phyloP scores from a whole-genome alignment of 768 basidiomycete species.

The Melanogaster broomeanus region DNA sequence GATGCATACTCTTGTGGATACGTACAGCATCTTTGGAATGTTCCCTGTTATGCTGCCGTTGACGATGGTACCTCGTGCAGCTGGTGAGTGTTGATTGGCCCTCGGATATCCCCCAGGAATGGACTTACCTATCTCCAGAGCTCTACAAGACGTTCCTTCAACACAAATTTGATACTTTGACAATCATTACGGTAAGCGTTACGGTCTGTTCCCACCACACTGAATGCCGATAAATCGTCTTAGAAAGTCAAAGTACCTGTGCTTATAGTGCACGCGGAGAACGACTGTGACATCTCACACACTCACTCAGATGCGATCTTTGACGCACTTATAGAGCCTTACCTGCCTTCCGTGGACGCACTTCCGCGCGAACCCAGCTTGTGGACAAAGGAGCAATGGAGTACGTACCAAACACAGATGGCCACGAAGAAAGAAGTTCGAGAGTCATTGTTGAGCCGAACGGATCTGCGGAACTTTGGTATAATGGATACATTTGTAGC shows the following conservation, averaged over 20 bases:
- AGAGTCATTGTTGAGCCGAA: slow-evolving; percentile 45
- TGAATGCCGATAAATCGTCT: not conserved
- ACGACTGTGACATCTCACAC: slow-evolving; percentile 75
- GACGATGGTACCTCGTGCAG: slow-evolving; percentile 57
- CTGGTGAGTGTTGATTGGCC: slow-evolving; percentile 48
- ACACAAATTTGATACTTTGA: slow-evolving; percentile 65
- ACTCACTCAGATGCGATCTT: slow-evolving; percentile 71
- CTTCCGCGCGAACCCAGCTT: slow-evolving; percentile 32
- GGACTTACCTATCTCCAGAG: slow-evolving; percentile 35
- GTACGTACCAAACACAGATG: slow-evolving; percentile 39
- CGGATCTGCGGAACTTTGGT: slow-evolving; percentile 50
- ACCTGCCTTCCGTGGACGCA: slow-evolving; percentile 52
- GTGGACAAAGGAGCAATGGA: slow-evolving; percentile 46
- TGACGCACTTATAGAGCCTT: slow-evolving; percentile 61
- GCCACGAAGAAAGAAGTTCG: slow-evolving; percentile 43
- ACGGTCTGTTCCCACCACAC: not conserved
- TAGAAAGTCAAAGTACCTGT: slow-evolving; percentile 70
- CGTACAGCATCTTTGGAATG: slow-evolving; percentile 64
- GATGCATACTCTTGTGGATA: slow-evolving; percentile 59
- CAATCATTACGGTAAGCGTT: slow-evolving; percentile 55
- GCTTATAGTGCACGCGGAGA: slow-evolving; percentile 70
- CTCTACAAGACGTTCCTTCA: slow-evolving; percentile 53
- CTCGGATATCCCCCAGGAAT: not conserved
- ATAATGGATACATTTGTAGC: slow-evolving; percentile 52
- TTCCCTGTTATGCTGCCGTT: slow-evolving; percentile 76